Evolutionary conservation across 768 basidiomycete genomes (phyloP).

Genomic region (Clavulina sp.): DNA sequence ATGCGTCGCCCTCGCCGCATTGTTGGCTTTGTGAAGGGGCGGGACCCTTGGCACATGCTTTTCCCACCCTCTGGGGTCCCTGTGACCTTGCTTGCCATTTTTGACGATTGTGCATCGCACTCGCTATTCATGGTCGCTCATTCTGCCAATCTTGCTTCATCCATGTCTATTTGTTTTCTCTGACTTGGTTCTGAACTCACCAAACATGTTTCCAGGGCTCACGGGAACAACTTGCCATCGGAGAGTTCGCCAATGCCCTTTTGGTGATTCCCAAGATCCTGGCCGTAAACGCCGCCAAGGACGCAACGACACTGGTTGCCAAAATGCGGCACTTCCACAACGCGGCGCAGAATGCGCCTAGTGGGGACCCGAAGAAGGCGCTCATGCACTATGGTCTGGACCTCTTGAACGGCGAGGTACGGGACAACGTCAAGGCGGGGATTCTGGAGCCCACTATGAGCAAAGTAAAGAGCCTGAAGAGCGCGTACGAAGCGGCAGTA

Average conservation of each 20-base stretch:
- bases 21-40: too few species aligned
- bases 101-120: too few species aligned
- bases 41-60: too few species aligned
- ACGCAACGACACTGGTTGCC: conserved; percentile 92
- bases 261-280: conserved; percentile 93
- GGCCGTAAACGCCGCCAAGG: conserved; percentile 95
- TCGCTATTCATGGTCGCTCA: too few species aligned
- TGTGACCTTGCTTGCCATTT: too few species aligned
- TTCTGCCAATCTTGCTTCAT: too few species aligned
- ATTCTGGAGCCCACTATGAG: conserved; percentile 92
- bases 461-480: conserved; percentile 94
- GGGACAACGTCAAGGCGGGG: conserved; percentile 87
- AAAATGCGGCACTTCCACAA: conserved; percentile 95
- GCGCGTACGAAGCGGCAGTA: conserved; percentile 90
- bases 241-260: conserved; percentile 90
- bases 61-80: too few species aligned
- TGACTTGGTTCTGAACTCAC: neutral
- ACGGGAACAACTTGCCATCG: conserved; percentile 93
- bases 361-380: conserved; percentile 78
- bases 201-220: conserved; percentile 48
- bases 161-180: too few species aligned
- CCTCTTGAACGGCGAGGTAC: conserved; percentile 80
- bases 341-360: conserved; percentile 82
- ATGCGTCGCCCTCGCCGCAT: too few species aligned
- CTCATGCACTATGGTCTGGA: conserved; percentile 89